phyloP scores from a whole-genome alignment of 1,139 yeast species.

The Saccharomyces hybrid region DNA sequence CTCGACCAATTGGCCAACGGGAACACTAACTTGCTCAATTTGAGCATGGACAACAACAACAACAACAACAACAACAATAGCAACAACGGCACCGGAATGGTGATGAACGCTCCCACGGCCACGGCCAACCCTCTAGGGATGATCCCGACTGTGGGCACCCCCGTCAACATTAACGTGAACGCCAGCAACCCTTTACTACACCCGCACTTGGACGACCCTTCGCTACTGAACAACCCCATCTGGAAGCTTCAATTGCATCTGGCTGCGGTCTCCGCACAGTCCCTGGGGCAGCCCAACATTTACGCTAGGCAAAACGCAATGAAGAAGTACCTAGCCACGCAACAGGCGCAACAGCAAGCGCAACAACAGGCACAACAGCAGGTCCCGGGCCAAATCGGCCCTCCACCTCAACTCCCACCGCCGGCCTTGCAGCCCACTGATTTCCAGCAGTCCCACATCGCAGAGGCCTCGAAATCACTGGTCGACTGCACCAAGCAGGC shows the following conservation, averaged over 20 bases:
- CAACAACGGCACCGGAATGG: constrained; percentile 5
- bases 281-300: constrained; percentile 62
- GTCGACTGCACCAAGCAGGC: constrained; percentile 32
- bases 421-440: constrained; percentile 8
- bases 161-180: constrained; percentile 14
- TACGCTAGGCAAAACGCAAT: constrained; percentile 92
- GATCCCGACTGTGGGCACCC: constrained; percentile 1
- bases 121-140: constrained; percentile 1
- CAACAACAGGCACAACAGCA: constrained; percentile 7
- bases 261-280: constrained; percentile 67
- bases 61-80: constrained; percentile 7
- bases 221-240: constrained; percentile 44
- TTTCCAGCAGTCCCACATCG: constrained; percentile 11
- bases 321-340: constrained; percentile 34
- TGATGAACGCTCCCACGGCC: background rate
- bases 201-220: constrained; percentile 41
- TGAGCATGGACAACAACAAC: constrained; percentile 4
- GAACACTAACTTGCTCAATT: constrained; percentile 3
- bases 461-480: constrained; percentile 30
- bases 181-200: constrained; percentile 34
- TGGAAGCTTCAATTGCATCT: constrained; percentile 89
- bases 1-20: constrained; percentile 14
- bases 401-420: constrained; percentile 4
- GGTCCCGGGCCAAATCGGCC: background rate
- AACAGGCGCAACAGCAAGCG: constrained; percentile 40